phyloP scores from a whole-genome alignment of 768 basidiomycete species.

The Candolleomyces eurysporus region DNA sequence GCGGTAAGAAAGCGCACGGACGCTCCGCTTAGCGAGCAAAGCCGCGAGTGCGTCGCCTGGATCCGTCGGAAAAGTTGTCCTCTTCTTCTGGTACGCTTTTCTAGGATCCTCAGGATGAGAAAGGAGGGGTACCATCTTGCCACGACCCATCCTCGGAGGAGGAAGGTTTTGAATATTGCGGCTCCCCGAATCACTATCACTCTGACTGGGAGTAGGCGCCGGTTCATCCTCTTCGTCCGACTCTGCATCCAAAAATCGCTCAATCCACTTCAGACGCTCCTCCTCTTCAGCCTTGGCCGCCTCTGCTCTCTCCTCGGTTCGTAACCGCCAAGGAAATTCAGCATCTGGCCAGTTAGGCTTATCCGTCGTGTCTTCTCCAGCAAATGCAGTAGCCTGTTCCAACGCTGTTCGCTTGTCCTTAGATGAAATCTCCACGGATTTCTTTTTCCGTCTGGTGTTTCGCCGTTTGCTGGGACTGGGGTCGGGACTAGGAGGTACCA shows the following conservation, averaged over 20 bases:
- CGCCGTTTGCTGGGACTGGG: slow-evolving; percentile 39
- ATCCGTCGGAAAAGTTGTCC: slow-evolving; percentile 53
- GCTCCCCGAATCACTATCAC: slow-evolving; percentile 26
- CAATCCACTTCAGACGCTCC: slow-evolving; percentile 64
- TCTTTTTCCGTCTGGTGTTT: slow-evolving; percentile 46
- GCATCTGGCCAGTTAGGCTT: slow-evolving; percentile 77
- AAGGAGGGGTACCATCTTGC: slow-evolving; percentile 59
- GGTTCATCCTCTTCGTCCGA: slow-evolving; percentile 28
- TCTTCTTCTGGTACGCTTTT: slow-evolving; percentile 19
- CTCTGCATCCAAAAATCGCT: slow-evolving; percentile 56
- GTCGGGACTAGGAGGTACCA: slow-evolving; percentile 24
- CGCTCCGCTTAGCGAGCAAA: slow-evolving; percentile 67
- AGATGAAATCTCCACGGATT: slow-evolving; percentile 33
- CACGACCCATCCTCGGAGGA: slow-evolving; percentile 43
- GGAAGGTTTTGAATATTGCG: slow-evolving; percentile 24
- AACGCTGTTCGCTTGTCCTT: slow-evolving; percentile 32
- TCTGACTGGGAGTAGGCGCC: slow-evolving; percentile 23
- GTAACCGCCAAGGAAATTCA: slow-evolving; percentile 78
- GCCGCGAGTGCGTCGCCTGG: slow-evolving; percentile 77
- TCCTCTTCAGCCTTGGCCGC: slow-evolving; percentile 52
- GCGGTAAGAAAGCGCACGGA: slow-evolving; percentile 58
- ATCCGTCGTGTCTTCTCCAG: slow-evolving; percentile 33
- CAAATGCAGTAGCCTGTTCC: slow-evolving; percentile 11
- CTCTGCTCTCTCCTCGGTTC: slow-evolving; percentile 54
- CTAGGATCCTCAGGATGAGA: slow-evolving; percentile 35